Evolutionary conservation across 1,284 basidiomycete species (phyloP), one percentile per base, ranked within the genome.

Genomic region (Volvariella surrecta): DNA sequence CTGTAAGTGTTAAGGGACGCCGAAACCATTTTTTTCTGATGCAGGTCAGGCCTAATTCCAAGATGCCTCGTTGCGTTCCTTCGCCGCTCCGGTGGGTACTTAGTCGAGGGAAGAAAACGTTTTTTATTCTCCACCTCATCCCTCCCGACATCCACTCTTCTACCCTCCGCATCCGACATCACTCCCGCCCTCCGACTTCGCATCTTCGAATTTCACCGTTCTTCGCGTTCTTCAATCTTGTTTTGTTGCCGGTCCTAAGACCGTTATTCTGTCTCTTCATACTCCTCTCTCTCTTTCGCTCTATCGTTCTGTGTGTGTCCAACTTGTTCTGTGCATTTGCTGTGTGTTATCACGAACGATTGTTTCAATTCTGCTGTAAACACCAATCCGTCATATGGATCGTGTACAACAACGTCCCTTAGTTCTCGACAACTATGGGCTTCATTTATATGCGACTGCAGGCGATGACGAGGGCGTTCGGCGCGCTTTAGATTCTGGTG

Each of bases 361-460:
- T 13, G 18, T 24, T 31, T 47, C 46, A 46, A 35, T 49, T 42
- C 39, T 41, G 40, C 32, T 24, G 49, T 41, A 50, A 46, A 47
- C 39, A 45, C 40, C 47, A 39, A 44, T 28, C 41, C 37, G 42
- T 39, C 45, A 45, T 13, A 62, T 62, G 60, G 55, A 54, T 48
- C 49, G 47, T 44, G 49, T 47, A 39, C 57, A 57, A 49, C 64
- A 59, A 35, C 34, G n/a, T n/a, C n/a, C 24, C 6, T 28, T 35
- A 50, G 63, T 64, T 43, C 61, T 67, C 61, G 66, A 71, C 53
- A 69, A 70, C 49, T 66, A 61, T 50, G 68, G 64, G 41, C 62
- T 85, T 40, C 72, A 83, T 48, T 62, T 66, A 32, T 79, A 74
- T 31, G 79, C 79, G 37, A 67, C 74, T 20, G 61, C 61, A 39